A percentile compares a stretch with the other conserved stretches of the same genome.
phyloP scores from a whole-genome alignment of 2,329 filamentous ascomycete genomes.

The Gnomoniopsis smithogilvyi region DNA sequence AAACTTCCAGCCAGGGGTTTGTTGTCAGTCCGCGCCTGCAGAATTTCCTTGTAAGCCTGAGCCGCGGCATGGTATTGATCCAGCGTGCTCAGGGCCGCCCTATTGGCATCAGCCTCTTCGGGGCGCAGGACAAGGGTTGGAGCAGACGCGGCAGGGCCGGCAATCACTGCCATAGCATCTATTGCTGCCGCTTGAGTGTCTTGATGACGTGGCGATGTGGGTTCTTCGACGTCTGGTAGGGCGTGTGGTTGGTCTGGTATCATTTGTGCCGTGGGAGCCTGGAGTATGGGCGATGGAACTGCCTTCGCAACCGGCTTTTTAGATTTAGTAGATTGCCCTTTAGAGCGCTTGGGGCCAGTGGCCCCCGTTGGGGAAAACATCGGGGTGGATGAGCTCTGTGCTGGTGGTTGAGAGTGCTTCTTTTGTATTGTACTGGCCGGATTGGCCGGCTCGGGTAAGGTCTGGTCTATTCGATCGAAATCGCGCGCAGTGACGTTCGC shows the following conservation, averaged over 20 bases:
- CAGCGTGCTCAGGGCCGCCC: conserved; percentile 1
- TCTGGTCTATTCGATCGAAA: background rate
- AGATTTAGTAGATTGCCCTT: background rate
- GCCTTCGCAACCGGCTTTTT: background rate
- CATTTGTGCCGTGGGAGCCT: background rate
- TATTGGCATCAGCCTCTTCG: conserved; percentile 15
- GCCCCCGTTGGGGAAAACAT: background rate
- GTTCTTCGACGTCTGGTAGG: background rate
- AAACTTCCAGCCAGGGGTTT: conserved; percentile 6
- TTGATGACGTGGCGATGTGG: background rate
- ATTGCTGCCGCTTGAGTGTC: background rate
- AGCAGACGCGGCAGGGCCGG: background rate
- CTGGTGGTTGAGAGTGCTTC: background rate
- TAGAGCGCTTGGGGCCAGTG: background rate
- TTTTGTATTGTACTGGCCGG: background rate
- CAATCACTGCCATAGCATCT: background rate
- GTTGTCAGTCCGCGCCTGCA: conserved; percentile 12
- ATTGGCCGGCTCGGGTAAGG: background rate
- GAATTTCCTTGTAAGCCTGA: conserved; percentile 4
- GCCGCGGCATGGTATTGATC: conserved; percentile 12
- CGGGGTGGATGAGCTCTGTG: background rate
- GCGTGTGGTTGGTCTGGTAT: background rate
- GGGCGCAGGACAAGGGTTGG: conserved; percentile 1
- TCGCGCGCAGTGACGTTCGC: background rate
- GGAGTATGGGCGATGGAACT: background rate